These are phyloP conservation scores for Epichloe elymi DNA, from an alignment of 2,329 filamentous ascomycete species.

Conservation along the genomic window DNA sequence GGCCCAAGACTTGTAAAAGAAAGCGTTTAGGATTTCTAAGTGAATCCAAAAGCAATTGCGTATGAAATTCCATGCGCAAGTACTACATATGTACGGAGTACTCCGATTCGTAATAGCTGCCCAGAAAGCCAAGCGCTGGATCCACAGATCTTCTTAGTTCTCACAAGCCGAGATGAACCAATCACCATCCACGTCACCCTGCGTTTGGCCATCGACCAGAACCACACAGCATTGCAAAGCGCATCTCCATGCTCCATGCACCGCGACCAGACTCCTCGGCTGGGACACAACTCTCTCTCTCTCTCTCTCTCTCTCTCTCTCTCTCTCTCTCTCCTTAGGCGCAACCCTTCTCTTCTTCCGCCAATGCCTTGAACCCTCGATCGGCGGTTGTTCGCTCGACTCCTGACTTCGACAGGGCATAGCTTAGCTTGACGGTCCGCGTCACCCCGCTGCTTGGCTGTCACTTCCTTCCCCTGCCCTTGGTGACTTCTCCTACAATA, in stretches of 20 bases:
- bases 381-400: neutral
- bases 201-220: neutral
- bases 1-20: too few relatives aligned
- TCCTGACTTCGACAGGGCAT: neutral
- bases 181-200: neutral
- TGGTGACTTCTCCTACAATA: neutral
- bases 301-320: too few relatives aligned
- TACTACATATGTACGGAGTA: too few relatives aligned
- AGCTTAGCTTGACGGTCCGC: neutral
- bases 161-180: neutral
- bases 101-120: too few relatives aligned
- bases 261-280: too few relatives aligned
- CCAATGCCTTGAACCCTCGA: neutral
- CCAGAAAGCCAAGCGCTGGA: too few relatives aligned
- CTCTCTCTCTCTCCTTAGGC: too few relatives aligned
- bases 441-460: neutral
- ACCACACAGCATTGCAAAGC: neutral
- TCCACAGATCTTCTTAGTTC: too few relatives aligned
- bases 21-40: too few relatives aligned
- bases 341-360: neutral
- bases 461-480: neutral
- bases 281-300: neutral
- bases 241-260: neutral
- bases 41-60: too few relatives aligned
- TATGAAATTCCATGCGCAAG: too few relatives aligned